phyloP scores from a whole-genome alignment of 2,329 filamentous ascomycete genomes.

The Cordyceps farinosa region DNA sequence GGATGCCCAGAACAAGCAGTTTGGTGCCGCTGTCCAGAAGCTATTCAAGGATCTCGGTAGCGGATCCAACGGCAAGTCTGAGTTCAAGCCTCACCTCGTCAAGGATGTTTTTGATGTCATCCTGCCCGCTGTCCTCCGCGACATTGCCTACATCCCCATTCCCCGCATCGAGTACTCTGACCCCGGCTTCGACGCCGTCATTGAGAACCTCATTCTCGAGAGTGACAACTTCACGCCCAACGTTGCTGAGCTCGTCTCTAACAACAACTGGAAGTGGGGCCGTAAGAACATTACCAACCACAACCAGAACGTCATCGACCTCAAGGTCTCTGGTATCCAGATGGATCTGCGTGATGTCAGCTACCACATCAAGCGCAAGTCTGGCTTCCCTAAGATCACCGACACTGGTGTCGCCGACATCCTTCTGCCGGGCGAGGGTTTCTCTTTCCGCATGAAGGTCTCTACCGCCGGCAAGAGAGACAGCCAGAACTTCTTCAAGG shows the following conservation, averaged over 20 bases:
- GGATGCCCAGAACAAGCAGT: conserved; percentile 80
- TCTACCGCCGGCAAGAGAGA: conserved; percentile 76
- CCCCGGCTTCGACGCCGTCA: conserved; percentile 74
- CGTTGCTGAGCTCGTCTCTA: conserved; percentile 77
- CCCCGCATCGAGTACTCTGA: conserved; percentile 93
- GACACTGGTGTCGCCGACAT: conserved; percentile 89
- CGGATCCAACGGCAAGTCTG: conserved; percentile 76
- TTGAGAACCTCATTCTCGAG: conserved; percentile 94
- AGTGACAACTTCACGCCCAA: conserved; percentile 97
- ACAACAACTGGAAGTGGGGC: conserved; percentile 94
- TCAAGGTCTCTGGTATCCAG: conserved; percentile 85
- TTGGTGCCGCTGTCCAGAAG: conserved; percentile 72
- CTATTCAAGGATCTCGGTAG: conserved; percentile 86
- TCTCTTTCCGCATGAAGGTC: conserved; percentile 88
- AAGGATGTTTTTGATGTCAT: conserved; percentile 88
- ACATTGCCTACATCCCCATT: conserved; percentile 83
- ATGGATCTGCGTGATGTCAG: conserved; percentile 88
- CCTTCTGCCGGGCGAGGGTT: conserved; percentile 78
- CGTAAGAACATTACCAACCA: conserved; percentile 81
- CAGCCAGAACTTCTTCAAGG: conserved; percentile 83
- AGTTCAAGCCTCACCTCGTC: conserved; percentile 88
- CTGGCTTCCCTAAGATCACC: conserved; percentile 83
- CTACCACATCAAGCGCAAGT: conserved; percentile 93
- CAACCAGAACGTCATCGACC: conserved; percentile 75
- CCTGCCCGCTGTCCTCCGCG: conserved; percentile 76